phyloP scores from a whole-genome alignment of 495 filamentous ascomycete genomes.

The Acidomyces sp. region DNA sequence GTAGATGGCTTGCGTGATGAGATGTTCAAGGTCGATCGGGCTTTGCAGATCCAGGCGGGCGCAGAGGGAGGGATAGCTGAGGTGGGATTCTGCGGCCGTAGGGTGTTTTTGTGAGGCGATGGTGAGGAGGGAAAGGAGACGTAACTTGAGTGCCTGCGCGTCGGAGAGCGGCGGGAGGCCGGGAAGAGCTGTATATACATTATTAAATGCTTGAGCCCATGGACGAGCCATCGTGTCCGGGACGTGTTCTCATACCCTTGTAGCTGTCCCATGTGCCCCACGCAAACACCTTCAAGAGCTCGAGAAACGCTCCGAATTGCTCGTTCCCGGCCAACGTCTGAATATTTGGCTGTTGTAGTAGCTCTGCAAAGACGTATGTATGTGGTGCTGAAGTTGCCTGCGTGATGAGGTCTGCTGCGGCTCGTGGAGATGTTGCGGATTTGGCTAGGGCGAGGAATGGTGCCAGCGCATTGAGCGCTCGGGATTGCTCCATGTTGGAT shows the following conservation, averaged over 20 bases:
- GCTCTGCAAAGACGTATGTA: constrained; percentile 89
- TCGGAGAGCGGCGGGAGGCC: constrained; percentile 58
- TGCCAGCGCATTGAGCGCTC: constrained; percentile 68
- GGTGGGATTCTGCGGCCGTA: constrained; percentile 39
- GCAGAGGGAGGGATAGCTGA: constrained; percentile 62
- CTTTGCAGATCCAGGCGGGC: constrained; percentile 50
- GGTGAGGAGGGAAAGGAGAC: constrained; percentile 76
- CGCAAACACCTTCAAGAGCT: constrained; percentile 78
- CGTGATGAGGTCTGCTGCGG: constrained; percentile 71
- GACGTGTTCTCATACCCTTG: constrained; percentile 35
- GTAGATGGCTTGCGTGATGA: constrained; percentile 84
- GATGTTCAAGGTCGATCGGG: constrained; percentile 67
- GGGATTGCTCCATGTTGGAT: constrained; percentile 72
- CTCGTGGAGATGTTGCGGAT: constrained; percentile 68
- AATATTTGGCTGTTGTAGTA: constrained; percentile 70
- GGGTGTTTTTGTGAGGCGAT: constrained; percentile 38
- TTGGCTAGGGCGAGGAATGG: constrained; percentile 81
- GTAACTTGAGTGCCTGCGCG: constrained; percentile 71
- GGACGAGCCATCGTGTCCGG: too few relatives aligned
- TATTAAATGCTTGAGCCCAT: constrained; percentile 1
- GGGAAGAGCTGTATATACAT: constrained; percentile 32
- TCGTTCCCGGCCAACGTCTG: constrained; percentile 49
- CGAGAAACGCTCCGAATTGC: constrained; percentile 46
- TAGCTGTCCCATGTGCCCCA: constrained; percentile 82
- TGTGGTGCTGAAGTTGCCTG: constrained; percentile 79